phyloP scores from a whole-genome alignment of 306 rosid species.

The Biancaea sappan region DNA sequence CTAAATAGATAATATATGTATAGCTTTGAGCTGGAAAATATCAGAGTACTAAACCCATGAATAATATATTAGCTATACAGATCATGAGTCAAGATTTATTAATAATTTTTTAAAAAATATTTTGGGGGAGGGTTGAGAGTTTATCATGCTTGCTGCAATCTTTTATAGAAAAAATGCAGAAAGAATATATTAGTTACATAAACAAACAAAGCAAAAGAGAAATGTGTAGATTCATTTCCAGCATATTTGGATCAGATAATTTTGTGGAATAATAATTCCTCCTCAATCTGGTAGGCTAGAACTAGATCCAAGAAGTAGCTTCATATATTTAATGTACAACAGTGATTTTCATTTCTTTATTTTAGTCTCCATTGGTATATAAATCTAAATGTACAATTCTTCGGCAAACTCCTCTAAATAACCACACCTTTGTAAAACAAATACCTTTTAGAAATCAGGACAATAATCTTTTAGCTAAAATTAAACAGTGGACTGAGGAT shows the following conservation, averaged over 20 bases:
- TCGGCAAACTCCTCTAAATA: neutral
- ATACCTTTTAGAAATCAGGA: neutral
- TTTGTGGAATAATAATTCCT: neutral
- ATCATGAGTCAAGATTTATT: conserved; percentile 7
- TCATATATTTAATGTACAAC: neutral
- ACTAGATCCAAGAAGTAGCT: neutral
- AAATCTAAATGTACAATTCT: neutral
- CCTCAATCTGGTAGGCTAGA: neutral
- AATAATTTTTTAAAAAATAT: neutral
- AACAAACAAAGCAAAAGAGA: conserved; percentile 1
- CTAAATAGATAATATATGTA: conserved; percentile 9
- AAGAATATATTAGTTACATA: conserved; percentile 2
- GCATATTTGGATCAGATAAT: neutral
- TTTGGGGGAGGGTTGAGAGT: conserved; percentile 17
- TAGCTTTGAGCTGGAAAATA: conserved; percentile 8
- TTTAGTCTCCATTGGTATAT: neutral
- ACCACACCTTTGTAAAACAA: neutral
- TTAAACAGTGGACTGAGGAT: neutral
- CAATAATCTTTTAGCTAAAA: neutral
- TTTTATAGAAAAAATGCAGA: conserved; percentile 16
- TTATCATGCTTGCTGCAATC: conserved; percentile 20
- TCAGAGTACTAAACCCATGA: conserved; percentile 30
- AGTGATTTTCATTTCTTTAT: neutral
- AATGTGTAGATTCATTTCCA: conserved; percentile 27
- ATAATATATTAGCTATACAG: conserved; percentile 14